Percentiles rank a stretch among this genome's conserved stretches.
phyloP scores from a whole-genome alignment of 345 rosid genomes.

The Boechera retrofracta region DNA sequence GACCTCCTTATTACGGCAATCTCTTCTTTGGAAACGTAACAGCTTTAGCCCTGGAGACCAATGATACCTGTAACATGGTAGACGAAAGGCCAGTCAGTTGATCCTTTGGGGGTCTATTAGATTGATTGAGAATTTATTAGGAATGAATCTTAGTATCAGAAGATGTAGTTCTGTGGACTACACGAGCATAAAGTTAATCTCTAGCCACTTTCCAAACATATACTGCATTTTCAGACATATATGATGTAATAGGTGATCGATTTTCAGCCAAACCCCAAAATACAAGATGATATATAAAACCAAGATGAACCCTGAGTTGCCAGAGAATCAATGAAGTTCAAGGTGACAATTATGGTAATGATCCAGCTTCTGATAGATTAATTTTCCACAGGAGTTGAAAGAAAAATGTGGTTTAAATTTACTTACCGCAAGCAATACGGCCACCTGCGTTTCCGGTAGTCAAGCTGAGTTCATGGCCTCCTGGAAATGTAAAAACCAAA shows the following conservation, averaged over 20 bases:
- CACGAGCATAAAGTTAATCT: not conserved
- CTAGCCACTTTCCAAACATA: conserved; percentile 15
- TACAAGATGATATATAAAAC: conserved; percentile 9
- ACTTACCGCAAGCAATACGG: conserved; percentile 85
- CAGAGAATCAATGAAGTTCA: conserved; percentile 31
- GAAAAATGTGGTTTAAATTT: conserved; percentile 2
- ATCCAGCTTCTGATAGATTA: not conserved
- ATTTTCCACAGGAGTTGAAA: not conserved
- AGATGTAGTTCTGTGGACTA: not conserved
- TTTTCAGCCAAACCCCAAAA: conserved; percentile 1
- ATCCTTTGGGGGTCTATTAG: not conserved
- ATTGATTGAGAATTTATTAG: not conserved
- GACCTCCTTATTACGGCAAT: conserved; percentile 38
- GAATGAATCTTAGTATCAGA: not conserved
- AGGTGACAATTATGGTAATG: not conserved
- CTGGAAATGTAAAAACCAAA: conserved; percentile 50
- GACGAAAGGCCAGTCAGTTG: conserved; percentile 15
- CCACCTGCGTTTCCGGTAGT: conserved; percentile 94
- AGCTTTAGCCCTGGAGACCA: conserved; percentile 48
- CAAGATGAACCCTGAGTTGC: conserved; percentile 17
- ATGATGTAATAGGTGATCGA: conserved; percentile 3
- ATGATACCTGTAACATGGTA: conserved; percentile 41
- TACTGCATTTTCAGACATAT: not conserved
- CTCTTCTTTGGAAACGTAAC: conserved; percentile 5
- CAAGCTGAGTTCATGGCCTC: conserved; percentile 93